Base-by-base conservation (phyloP, 2,329 filamentous ascomycete genomes). In the Polytolypa hystricis region DNA sequence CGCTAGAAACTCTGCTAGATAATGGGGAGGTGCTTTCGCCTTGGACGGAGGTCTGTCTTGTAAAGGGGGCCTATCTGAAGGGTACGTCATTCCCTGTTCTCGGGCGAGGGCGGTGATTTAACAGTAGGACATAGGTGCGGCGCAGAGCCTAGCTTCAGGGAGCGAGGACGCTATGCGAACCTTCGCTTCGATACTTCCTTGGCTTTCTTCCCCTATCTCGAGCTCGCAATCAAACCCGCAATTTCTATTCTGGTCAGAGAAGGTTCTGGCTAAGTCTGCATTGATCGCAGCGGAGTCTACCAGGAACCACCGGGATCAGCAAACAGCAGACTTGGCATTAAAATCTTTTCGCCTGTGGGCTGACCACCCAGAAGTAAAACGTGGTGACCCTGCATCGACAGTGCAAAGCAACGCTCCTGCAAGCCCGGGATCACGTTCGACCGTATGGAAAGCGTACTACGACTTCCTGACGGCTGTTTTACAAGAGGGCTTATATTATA, bases 401-500 rank as follows among this genome's bases (percentile, higher is more conserved):
- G 25, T 32, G 25, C 45, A 49, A 29, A 40, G 39, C 35, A 46
- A 46, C 14, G 45, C 44, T 31, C 31, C 40, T 16, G 42, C 47
- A 0, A 48, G 45, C n/a, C 40, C 50, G 14, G 45, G 42, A 3
- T 48, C 54, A 2, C 56, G 50, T 25, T 44, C 51, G 6, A 67
- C 75, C 27, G 77, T 93, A 30, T 95, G 87, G 87, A 78, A 74
- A 49, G 76, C 84, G 43, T 95, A 95, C 57, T 94, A 94, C 54
- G 64, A 75, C 30, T 75, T 81, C 1, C 64, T 95, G 12, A 93
- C 86, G 2, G 69, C 68, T n/a, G 74, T 93, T 23, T 59, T 95
- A 5, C 78, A 80, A 48, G 63, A 75, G 21, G 51, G 42, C 11
- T 44, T 58, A 7, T 28, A 20, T 12, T 12, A 8, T 29, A 15